A percentile compares a stretch with the other conserved stretches of the same genome.
phyloP scores from a whole-genome alignment of 2,329 filamentous ascomycete species.

The Xylariaceae sp. region DNA sequence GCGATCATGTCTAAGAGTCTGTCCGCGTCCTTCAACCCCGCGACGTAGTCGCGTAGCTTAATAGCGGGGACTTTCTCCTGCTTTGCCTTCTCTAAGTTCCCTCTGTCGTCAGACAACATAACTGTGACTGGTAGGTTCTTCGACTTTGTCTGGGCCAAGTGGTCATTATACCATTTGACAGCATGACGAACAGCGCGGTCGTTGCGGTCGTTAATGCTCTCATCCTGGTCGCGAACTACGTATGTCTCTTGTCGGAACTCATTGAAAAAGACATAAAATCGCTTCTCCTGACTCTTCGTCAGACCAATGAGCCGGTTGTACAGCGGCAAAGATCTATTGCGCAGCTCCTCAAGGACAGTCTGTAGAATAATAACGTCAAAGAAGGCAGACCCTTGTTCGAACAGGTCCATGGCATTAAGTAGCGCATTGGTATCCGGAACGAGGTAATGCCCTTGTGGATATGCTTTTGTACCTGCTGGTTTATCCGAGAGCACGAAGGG shows the following conservation, averaged over 20 bases:
- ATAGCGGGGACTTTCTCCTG: constrained; percentile 73
- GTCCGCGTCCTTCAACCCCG: constrained; percentile 80
- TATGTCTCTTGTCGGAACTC: constrained; percentile 95
- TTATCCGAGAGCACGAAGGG: constrained; percentile 89
- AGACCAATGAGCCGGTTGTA: constrained; percentile 92
- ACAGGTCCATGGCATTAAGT: constrained; percentile 94
- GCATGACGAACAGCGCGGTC: constrained; percentile 88
- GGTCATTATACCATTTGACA: constrained; percentile 87
- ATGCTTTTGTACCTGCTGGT: constrained; percentile 81
- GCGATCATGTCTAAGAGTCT: constrained; percentile 92
- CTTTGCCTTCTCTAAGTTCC: constrained; percentile 83
- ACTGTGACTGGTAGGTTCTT: constrained; percentile 76
- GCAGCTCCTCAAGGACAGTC: constrained; percentile 93
- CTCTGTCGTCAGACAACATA: constrained; percentile 92
- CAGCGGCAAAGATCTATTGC: constrained; percentile 89
- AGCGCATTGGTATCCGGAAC: constrained; percentile 96
- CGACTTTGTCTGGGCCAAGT: constrained; percentile 70
- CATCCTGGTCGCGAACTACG: constrained; percentile 73
- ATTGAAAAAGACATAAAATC: constrained; percentile 99
- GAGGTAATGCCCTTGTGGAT: constrained; percentile 88
- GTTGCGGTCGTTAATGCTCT: constrained; percentile 95
- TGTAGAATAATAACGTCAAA: constrained; percentile 97
- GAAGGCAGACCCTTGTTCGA: constrained; percentile 89
- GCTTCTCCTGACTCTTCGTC: constrained; percentile 94
- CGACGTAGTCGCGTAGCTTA: constrained; percentile 79